phyloP scores from a whole-genome alignment of 768 basidiomycete species.

The Leccinum arenicola region DNA sequence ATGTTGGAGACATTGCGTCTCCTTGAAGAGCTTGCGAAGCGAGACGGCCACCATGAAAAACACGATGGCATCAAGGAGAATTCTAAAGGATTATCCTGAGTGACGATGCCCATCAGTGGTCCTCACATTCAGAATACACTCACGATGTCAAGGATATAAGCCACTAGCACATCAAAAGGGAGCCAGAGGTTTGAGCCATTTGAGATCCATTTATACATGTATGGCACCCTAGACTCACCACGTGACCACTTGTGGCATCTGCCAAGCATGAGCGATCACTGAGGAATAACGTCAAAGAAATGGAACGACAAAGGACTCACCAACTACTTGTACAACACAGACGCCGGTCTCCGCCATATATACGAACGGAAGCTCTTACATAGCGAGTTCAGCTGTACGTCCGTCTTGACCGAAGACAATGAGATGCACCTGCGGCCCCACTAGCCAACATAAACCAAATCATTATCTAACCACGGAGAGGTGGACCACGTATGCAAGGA shows the following conservation, averaged over 20 bases:
- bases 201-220: background rate
- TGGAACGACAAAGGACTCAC: background rate
- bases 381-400: background rate
- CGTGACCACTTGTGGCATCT: background rate
- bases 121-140: too few species aligned
- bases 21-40: background rate
- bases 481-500: conserved; percentile 2
- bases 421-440: background rate
- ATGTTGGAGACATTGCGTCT: background rate
- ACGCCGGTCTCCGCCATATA: background rate
- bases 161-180: background rate
- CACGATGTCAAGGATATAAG: background rate
- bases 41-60: too few species aligned
- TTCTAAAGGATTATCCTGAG: too few species aligned
- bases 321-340: background rate
- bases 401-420: background rate
- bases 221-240: background rate
- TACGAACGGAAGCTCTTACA: background rate
- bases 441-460: rapidly evolving
- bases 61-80: too few species aligned
- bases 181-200: background rate
- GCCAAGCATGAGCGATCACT: background rate
- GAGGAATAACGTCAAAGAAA: background rate
- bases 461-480: background rate
- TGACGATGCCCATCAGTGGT: too few species aligned